Evolutionary conservation across 495 filamentous ascomycete genomes (phyloP).

Genomic region (Penicillium macrosclerotiorum): DNA sequence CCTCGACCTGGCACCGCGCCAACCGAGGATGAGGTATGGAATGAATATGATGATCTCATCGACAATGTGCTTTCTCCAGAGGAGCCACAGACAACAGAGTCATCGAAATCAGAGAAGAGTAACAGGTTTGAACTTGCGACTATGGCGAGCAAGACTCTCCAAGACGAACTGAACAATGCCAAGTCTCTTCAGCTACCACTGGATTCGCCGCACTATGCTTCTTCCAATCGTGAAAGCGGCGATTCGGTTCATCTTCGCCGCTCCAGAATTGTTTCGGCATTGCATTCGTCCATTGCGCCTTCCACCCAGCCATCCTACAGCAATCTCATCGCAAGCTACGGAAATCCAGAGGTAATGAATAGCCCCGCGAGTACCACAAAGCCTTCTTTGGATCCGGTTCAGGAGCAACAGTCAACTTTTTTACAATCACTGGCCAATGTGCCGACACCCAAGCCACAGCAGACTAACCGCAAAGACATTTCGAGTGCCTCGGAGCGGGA

Average conservation of each 20-base stretch:
- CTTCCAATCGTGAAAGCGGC: slow-evolving; percentile 28
- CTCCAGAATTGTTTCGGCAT: slow-evolving; percentile 40
- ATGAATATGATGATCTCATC: slow-evolving; percentile 89
- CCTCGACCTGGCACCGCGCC: slow-evolving; percentile 56
- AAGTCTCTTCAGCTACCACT: slow-evolving; percentile 6
- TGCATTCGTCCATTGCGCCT: slow-evolving; percentile 38
- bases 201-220: slow-evolving; percentile 17
- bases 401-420: slow-evolving; percentile 29
- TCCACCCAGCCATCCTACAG: slow-evolving; percentile 42
- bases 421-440: slow-evolving; percentile 29
- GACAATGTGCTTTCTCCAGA: slow-evolving; percentile 65
- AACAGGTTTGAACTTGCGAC: slow-evolving; percentile 38
- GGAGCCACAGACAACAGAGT: slow-evolving; percentile 18
- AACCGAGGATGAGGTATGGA: slow-evolving; percentile 88
- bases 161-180: slow-evolving; percentile 33
- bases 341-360: slow-evolving; percentile 14
- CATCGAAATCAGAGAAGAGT: slow-evolving; percentile 12
- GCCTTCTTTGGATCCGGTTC: slow-evolving; percentile 6
- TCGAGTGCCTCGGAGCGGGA: slow-evolving; percentile 53
- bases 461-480: slow-evolving; percentile 38
- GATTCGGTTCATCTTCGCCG: slow-evolving; percentile 41
- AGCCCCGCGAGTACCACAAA: not conserved
- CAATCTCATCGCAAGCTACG: slow-evolving; percentile 37
- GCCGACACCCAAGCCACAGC: slow-evolving; percentile 30
- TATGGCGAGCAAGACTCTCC: slow-evolving; percentile 42